Percentiles rank a stretch among this genome's conserved stretches.
These are phyloP conservation scores for Cucurbita moschata DNA, from an alignment of 306 rosid genomes.

Conservation along the genomic window DNA sequence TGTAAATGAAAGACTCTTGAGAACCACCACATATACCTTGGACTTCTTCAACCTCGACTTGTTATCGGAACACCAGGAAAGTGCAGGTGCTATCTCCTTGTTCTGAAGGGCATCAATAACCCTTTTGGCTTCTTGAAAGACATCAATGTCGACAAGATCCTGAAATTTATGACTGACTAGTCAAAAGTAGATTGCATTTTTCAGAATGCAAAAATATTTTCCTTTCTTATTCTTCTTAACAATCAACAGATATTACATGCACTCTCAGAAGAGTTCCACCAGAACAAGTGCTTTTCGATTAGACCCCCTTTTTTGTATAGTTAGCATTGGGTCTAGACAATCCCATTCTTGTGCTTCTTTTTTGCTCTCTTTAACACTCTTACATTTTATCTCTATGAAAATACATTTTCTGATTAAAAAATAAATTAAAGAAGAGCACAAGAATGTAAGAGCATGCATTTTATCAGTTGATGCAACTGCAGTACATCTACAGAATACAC, in stretches of 20 bases:
- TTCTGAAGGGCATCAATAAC: slow-evolving; percentile 76
- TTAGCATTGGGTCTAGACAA: too few species aligned
- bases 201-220: neutral
- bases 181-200: neutral
- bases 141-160: slow-evolving; percentile 91
- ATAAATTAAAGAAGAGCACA: neutral
- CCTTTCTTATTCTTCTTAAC: neutral
- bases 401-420: neutral
- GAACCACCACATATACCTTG: slow-evolving; percentile 35
- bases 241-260: neutral
- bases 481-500: neutral
- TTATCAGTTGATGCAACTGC: neutral
- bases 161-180: slow-evolving; percentile 10
- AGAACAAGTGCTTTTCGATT: too few species aligned
- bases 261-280: too few species aligned
- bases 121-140: slow-evolving; percentile 79
- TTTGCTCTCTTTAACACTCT: too few species aligned
- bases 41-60: slow-evolving; percentile 87
- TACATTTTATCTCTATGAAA: neutral
- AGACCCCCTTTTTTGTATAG: too few species aligned
- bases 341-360: too few species aligned
- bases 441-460: neutral
- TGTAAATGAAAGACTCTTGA: neutral
- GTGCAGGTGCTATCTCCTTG: slow-evolving; percentile 75
- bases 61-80: slow-evolving; percentile 94